These are phyloP conservation scores for Oryza nivara DNA, from an alignment of 176 grass and related monocot species.

Conservation along the genomic window DNA sequence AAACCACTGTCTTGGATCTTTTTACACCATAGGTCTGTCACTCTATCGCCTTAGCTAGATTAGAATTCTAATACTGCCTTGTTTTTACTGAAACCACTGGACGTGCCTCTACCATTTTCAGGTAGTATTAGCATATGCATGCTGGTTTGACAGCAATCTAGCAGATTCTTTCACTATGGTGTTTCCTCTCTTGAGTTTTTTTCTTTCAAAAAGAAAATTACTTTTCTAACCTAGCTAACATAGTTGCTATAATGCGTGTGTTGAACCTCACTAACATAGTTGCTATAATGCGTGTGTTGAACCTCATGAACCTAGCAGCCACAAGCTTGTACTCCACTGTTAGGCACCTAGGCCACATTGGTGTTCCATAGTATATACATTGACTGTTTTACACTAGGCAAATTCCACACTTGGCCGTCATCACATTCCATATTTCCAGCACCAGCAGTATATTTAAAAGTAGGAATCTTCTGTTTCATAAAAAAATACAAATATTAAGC, in stretches of 20 bases:
- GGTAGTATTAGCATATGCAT: neutral
- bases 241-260: neutral
- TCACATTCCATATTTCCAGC: neutral
- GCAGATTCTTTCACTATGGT: neutral
- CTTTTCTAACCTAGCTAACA: too few species aligned
- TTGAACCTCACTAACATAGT: neutral
- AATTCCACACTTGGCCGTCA: neutral
- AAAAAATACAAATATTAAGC: neutral
- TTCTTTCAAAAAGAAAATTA: too few species aligned
- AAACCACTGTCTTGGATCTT: neutral
- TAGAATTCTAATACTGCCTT: neutral
- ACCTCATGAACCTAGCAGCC: neutral
- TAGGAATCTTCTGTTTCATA: conserved; percentile 13
- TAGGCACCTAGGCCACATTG: neutral
- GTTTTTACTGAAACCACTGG: neutral
- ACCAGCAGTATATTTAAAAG: conserved; percentile 15
- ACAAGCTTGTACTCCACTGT: neutral
- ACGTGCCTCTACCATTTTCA: neutral
- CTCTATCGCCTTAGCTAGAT: neutral
- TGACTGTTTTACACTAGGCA: neutral
- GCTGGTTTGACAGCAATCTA: neutral
- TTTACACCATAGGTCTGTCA: conserved; percentile 11
- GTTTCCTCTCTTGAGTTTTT: neutral
- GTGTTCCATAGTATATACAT: neutral
- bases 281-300: neutral